These are phyloP conservation scores for Holtermanniella nyarrowii DNA, from an alignment of 768 basidiomycete genomes.

Conservation along the genomic window DNA sequence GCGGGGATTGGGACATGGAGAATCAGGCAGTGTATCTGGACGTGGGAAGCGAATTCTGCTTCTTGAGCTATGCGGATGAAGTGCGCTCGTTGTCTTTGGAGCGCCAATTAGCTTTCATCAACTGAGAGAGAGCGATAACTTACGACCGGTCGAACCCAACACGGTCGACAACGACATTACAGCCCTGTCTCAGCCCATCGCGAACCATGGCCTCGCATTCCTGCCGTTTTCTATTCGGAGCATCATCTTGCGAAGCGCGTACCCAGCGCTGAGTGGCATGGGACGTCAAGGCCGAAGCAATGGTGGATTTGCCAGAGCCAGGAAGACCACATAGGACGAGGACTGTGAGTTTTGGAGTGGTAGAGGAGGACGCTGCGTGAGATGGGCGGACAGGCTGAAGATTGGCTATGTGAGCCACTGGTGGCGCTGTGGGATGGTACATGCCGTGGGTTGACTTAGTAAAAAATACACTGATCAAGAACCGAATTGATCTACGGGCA, in stretches of 20 bases:
- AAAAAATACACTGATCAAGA: too few relatives aligned
- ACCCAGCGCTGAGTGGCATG: conserved; percentile 22
- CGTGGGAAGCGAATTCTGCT: conserved; percentile 3
- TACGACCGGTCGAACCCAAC: conserved; percentile 35
- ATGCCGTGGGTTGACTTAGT: too few relatives aligned
- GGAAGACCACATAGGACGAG: conserved; percentile 35
- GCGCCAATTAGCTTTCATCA: background rate
- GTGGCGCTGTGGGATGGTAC: too few relatives aligned
- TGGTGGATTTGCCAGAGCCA: conserved; percentile 36
- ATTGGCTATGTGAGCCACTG: too few relatives aligned
- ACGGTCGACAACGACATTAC: conserved; percentile 36
- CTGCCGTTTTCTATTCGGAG: conserved; percentile 25
- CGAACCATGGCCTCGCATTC: conserved; percentile 30
- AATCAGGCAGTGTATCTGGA: conserved; percentile 16
- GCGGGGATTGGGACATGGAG: conserved; percentile 15
- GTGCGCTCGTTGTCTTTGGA: conserved; percentile 31
- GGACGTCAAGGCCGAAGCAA: conserved; percentile 20
- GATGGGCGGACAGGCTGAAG: too few relatives aligned
- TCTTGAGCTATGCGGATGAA: conserved; percentile 29
- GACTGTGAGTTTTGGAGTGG: conserved; percentile 12
- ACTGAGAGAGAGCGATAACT: conserved; percentile 5
- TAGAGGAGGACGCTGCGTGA: too few relatives aligned
- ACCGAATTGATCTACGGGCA: too few relatives aligned
- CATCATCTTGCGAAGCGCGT: conserved; percentile 39
- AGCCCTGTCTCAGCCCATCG: conserved; percentile 15